Evolutionary conservation across 805 yeast genomes (phyloP), one percentile per base, ranked within the genome.

Genomic region (Candida silvatica): DNA sequence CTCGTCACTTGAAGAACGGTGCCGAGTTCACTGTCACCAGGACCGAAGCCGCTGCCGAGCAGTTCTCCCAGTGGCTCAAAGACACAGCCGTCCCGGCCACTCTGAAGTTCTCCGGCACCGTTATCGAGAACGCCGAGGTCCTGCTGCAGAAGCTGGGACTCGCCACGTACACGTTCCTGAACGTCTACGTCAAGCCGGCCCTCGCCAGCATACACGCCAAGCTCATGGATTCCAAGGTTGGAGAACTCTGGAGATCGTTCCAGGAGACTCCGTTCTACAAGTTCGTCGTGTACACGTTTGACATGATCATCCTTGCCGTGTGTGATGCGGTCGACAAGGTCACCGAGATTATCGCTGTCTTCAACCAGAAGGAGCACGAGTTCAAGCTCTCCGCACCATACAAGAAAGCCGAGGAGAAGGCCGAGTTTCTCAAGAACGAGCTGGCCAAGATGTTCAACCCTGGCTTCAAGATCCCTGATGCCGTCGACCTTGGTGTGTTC

Each of bases 341-440:
- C 8, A 24, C 32, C 6, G 36, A 32, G n/a, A n/a, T 41, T 11
- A 34, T 37, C 19, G 4, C 11, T 6, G 41, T 36, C 4, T 29
- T 48, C 11, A 19, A 32, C 3, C 44, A 44, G 16, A 43, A 38
- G 14, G 47, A 43, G 17, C 26, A 44, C 17, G 45, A 41, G 20
- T 47, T 47, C 37, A 53, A 46, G 29, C 40, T 44, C 14, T 45
- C 55, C 17, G 46, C 47, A n/a, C 47, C 46, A 25, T 55, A 49
- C 32, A 44, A 44, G 41, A 33, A 45, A 11, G 39, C 57, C 16
- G 60, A 59, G 40, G 41, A 35, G 26, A 58, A 58, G 44, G 47
- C 46, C 35, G 45, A 55, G 23, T 59, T 59, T 38, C 35, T 59
- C 34, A 51, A 48, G 35, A 44, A 42, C 16, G 59, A 54, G 41